Percentiles rank a stretch among this genome's conserved stretches.
Evolutionary conservation across 495 filamentous ascomycete genomes (phyloP).

Genomic region (Talaromyces borbonicus): DNA sequence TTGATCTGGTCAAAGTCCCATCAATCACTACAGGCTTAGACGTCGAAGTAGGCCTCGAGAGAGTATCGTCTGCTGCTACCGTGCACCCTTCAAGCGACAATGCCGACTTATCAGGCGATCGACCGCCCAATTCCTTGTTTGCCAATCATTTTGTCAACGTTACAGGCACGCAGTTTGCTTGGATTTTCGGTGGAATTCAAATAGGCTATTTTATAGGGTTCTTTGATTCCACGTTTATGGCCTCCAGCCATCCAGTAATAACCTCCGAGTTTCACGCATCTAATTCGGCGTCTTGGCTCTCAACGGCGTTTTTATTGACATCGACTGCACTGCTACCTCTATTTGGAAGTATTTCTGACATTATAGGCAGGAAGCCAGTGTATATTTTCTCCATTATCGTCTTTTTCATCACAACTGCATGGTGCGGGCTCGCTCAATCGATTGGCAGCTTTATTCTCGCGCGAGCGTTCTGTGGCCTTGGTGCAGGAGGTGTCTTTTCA

Average conservation of each 20-base stretch:
- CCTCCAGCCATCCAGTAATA: slow-evolving; percentile 71
- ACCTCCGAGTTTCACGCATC: slow-evolving; percentile 68
- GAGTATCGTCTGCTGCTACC: slow-evolving; percentile 11
- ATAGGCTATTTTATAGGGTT: slow-evolving; percentile 42
- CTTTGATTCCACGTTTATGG: slow-evolving; percentile 75
- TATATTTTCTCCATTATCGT: slow-evolving; percentile 54
- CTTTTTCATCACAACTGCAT: slow-evolving; percentile 57
- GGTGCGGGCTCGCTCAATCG: slow-evolving; percentile 62
- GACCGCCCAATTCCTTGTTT: slow-evolving; percentile 17
- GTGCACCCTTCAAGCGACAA: slow-evolving; percentile 11
- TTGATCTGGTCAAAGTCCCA: slow-evolving; percentile 18
- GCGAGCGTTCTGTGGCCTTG: slow-evolving; percentile 62
- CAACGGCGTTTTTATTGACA: slow-evolving; percentile 69
- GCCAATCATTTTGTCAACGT: slow-evolving; percentile 32
- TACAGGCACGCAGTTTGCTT: slow-evolving; percentile 38
- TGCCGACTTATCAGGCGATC: slow-evolving; percentile 9
- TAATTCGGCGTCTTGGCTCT: slow-evolving; percentile 72
- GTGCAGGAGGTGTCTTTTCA: slow-evolving; percentile 62
- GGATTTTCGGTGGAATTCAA: slow-evolving; percentile 42
- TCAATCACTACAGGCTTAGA: slow-evolving; percentile 25
- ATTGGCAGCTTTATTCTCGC: slow-evolving; percentile 67
- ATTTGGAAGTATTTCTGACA: slow-evolving; percentile 62
- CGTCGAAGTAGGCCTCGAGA: slow-evolving; percentile 22
- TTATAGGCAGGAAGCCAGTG: slow-evolving; percentile 58
- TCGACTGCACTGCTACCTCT: slow-evolving; percentile 66